Conservation (phyloP, 768 basidiomycete genomes). For the Cyathus striatus region DNA sequence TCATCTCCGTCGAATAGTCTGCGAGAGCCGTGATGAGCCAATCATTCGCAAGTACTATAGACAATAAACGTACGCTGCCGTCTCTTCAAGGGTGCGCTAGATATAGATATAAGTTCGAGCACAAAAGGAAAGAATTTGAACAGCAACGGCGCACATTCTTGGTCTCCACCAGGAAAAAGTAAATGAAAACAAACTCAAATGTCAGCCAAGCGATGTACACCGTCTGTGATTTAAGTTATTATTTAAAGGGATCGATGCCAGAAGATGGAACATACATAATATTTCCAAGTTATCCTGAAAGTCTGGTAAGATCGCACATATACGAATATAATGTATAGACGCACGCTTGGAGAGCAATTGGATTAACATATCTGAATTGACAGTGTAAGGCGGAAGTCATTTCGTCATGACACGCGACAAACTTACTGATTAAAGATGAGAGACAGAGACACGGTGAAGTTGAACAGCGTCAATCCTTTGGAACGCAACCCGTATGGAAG, state of each 20-base stretch:
- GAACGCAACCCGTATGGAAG: constrained; percentile 11
- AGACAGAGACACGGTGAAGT: constrained; percentile 12
- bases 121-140: too few species aligned
- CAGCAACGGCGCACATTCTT: constrained; percentile 1
- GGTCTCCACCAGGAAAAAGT: neutral
- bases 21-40: neutral
- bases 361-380: constrained; percentile 9
- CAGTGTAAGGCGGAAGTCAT: neutral
- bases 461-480: constrained; percentile 11
- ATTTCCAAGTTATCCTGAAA: neutral
- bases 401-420: neutral
- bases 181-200: neutral
- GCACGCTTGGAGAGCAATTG: constrained; percentile 6
- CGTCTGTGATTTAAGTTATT: neutral
- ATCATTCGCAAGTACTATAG: neutral
- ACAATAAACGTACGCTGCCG: neutral
- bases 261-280: neutral
- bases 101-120: too few species aligned
- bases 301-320: neutral
- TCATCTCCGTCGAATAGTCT: constrained; percentile 1
- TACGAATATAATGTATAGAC: neutral
- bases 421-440: constrained; percentile 13
- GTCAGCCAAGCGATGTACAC: constrained; percentile 1
- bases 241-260: neutral
- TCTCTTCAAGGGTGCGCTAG: neutral